phyloP scores from a whole-genome alignment of 2,329 filamentous ascomycete species.

The Rasamsonia emersonii region DNA sequence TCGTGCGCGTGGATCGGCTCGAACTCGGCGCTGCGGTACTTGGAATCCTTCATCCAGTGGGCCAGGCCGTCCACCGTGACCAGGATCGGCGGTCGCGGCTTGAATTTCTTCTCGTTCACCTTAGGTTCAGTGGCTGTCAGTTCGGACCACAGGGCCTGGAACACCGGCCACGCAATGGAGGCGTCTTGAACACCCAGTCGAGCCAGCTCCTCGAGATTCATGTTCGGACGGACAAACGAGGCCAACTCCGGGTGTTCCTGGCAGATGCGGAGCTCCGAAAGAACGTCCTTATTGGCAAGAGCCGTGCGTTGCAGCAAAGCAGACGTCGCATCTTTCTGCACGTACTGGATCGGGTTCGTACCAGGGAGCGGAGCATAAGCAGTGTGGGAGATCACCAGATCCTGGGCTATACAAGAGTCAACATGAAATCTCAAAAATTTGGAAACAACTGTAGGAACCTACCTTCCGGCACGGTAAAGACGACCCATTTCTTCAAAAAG shows the following conservation, averaged over 20 bases:
- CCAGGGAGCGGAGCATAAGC: slow-evolving; percentile 65
- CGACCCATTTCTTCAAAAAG: slow-evolving; percentile 76
- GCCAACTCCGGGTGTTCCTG: slow-evolving; percentile 51
- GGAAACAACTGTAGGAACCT: slow-evolving; percentile 19
- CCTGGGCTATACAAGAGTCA: slow-evolving; percentile 52
- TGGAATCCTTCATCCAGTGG: slow-evolving; percentile 70
- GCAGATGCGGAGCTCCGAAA: slow-evolving; percentile 46
- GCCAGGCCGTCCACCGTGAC: slow-evolving; percentile 70
- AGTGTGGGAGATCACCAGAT: slow-evolving; percentile 70
- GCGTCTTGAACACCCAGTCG: slow-evolving; percentile 62
- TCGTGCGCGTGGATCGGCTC: slow-evolving; percentile 79
- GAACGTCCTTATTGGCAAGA: slow-evolving; percentile 60
- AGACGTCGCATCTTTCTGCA: slow-evolving; percentile 69
- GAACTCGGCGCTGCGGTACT: slow-evolving; percentile 64
- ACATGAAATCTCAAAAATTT: neutral
- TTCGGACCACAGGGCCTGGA: slow-evolving; percentile 74
- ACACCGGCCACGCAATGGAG: slow-evolving; percentile 71
- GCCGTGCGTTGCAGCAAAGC: slow-evolving; percentile 64
- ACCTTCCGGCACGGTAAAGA: slow-evolving; percentile 87
- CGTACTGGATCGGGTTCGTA: slow-evolving; percentile 50
- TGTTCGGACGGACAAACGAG: slow-evolving; percentile 48
- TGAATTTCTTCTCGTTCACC: slow-evolving; percentile 37
- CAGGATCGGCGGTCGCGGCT: slow-evolving; percentile 54
- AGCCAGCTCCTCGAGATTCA: slow-evolving; percentile 59
- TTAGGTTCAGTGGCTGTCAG: slow-evolving; percentile 46